Base-by-base conservation (phyloP, 441 rosid species). In the Croton setiger region DNA sequence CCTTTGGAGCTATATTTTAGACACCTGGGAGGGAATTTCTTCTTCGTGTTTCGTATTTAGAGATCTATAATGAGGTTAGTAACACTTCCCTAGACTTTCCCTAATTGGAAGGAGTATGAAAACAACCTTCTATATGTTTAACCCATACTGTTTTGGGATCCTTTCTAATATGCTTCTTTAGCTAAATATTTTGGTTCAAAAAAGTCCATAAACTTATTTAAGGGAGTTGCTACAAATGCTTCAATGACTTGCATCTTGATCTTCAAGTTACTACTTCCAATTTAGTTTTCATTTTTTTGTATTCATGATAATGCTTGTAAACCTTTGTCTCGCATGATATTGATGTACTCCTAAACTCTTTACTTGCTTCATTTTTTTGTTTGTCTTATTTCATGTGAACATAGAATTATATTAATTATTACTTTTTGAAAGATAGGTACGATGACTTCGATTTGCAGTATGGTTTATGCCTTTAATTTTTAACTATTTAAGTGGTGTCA, bases 31-130 rank as follows among this genome's bases (percentile, higher is more conserved):
- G 91, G 62, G 96, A 87, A 78, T 89, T 87, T 77, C 89, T 89
- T 66, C 92, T 89, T 72, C 96, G 91, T 37, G 91, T 89, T 74
- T 89, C 92, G 8, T 89, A 89, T 76, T 71, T 89, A 62, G 96
- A 89, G 71, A 89, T 89, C 62, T 89, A 89, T 75, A 89, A 89
- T 27, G 91, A 87, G 96, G 96, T 86, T 49, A 72, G 86, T 33
- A 52, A 55, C 33, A 11, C 23, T 49, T 52, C 12, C 11, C n/a
- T 20, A 9, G 31, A 48, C 20, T 33, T 57, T 37, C 31, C 31
- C 31, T 27, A 2, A 27, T 27, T 27, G 27, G 7, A 21, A 62
- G 7, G 17, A 27, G 17, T 10, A 39, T 62, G 65, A 48, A 21
- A 41, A 48, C 5, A 41, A 41, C 33, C n/a, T 5, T 18, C 18